Conservation (phyloP, 768 basidiomycete species). For the Saitozyma podzolica region DNA sequence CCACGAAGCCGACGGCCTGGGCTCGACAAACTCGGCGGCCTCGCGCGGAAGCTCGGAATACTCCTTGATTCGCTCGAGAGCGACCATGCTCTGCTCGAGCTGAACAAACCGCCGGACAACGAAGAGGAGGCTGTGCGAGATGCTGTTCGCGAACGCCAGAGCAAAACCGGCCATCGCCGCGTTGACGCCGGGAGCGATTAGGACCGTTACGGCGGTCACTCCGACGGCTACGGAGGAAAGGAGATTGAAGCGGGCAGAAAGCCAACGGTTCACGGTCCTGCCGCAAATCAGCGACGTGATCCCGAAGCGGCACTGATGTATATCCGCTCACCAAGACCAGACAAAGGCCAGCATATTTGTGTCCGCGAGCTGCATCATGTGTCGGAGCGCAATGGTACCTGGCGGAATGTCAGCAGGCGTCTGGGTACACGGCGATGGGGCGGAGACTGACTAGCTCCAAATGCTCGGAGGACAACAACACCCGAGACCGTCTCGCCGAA, state of each 20-base stretch:
- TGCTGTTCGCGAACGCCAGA: constrained; percentile 75
- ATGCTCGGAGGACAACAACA: constrained; percentile 68
- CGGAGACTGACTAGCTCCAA: constrained; percentile 63
- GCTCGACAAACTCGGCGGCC: constrained; percentile 79
- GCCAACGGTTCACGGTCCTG: constrained; percentile 75
- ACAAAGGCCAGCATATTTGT: constrained; percentile 40
- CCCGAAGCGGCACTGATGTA: too few species aligned
- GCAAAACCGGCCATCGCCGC: constrained; percentile 85
- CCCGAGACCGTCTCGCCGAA: constrained; percentile 61
- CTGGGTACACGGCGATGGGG: constrained; percentile 38
- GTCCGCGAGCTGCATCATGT: constrained; percentile 43
- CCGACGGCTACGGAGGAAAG: constrained; percentile 72
- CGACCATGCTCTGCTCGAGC: constrained; percentile 87
- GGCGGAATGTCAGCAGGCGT: constrained; percentile 6
- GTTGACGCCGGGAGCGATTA: constrained; percentile 69
- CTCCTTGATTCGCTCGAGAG: constrained; percentile 82
- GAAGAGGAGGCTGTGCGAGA: constrained; percentile 65
- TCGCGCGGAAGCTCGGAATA: constrained; percentile 71
- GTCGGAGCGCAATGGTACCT: constrained; percentile 29
- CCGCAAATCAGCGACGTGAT: constrained; percentile 2
- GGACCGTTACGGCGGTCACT: constrained; percentile 66
- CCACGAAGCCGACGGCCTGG: constrained; percentile 78
- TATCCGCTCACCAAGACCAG: constrained; percentile 79
- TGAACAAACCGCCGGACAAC: constrained; percentile 62
- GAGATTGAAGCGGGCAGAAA: constrained; percentile 73